Conservation (phyloP, 495 filamentous ascomycete genomes). For the Aspergillus sclerotioniger region DNA sequence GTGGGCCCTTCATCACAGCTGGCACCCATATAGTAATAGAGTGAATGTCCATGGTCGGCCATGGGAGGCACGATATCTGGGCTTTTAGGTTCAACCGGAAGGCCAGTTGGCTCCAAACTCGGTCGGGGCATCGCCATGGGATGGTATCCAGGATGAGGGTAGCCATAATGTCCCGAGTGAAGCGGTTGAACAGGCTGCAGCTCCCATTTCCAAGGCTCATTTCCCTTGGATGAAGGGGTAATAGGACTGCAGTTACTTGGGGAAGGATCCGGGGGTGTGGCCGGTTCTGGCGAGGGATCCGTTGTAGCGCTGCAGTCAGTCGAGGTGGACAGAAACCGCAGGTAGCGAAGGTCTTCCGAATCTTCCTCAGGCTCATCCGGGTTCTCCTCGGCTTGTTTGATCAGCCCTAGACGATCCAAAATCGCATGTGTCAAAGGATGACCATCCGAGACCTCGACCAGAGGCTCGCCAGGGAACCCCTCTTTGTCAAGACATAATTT, state of each 20-base stretch:
- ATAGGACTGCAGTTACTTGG: slow-evolving; percentile 26
- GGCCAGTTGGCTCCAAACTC: slow-evolving; percentile 16
- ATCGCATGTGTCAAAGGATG: slow-evolving; percentile 47
- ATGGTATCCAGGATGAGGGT: slow-evolving; percentile 25
- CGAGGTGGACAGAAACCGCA: slow-evolving; percentile 39
- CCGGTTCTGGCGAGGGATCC: slow-evolving; percentile 43
- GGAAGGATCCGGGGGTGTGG: slow-evolving; percentile 38
- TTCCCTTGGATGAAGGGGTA: slow-evolving; percentile 20
- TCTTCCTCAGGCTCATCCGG: slow-evolving; percentile 40
- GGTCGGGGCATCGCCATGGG: slow-evolving; percentile 25
- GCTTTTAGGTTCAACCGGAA: slow-evolving; percentile 24
- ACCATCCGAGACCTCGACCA: slow-evolving; percentile 41
- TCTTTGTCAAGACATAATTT: slow-evolving; percentile 45
- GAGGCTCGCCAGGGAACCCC: slow-evolving; percentile 46
- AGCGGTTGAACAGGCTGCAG: slow-evolving; percentile 26
- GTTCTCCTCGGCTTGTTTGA: slow-evolving; percentile 49
- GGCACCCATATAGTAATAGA: slow-evolving; percentile 19
- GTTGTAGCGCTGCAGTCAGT: slow-evolving; percentile 42
- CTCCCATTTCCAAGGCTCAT: slow-evolving; percentile 36
- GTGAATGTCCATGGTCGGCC: slow-evolving; percentile 13
- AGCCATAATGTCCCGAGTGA: slow-evolving; percentile 23
- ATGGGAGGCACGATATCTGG: slow-evolving; percentile 10
- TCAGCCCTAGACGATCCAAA: slow-evolving; percentile 45
- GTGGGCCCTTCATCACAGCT: slow-evolving; percentile 12
- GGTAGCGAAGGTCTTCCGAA: slow-evolving; percentile 38